Conservation (phyloP, 352 stramenopile genomes). For the Phytophthora uliginosa region DNA sequence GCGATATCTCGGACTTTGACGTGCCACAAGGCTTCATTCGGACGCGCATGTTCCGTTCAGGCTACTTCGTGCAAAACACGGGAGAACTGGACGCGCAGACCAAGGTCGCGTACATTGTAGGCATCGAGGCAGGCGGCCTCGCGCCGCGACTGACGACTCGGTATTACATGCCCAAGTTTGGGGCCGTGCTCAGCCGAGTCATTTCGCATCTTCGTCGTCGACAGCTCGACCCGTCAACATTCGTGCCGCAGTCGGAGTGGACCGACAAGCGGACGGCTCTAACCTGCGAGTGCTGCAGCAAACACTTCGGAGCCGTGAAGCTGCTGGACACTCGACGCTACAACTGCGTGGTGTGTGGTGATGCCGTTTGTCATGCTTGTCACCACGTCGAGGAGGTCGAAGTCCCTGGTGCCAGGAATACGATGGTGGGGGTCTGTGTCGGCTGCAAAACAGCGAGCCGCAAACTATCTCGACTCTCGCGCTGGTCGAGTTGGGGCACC, state of each 20-base stretch:
- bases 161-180: slow-evolving; percentile 53
- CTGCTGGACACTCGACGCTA: slow-evolving; percentile 39
- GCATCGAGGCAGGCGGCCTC: slow-evolving; percentile 50
- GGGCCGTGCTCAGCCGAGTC: slow-evolving; percentile 47
- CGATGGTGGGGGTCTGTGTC: slow-evolving; percentile 38
- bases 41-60: slow-evolving; percentile 53
- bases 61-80: slow-evolving; percentile 52
- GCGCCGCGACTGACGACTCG: slow-evolving; percentile 41
- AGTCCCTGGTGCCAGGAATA: slow-evolving; percentile 37
- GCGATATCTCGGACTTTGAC: slow-evolving; percentile 43
- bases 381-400: slow-evolving; percentile 47
- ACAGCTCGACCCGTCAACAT: slow-evolving; percentile 42
- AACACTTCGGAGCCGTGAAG: slow-evolving; percentile 46
- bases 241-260: slow-evolving; percentile 43
- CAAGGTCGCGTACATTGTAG: slow-evolving; percentile 52
- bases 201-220: slow-evolving; percentile 37
- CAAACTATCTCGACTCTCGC: slow-evolving; percentile 10
- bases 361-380: slow-evolving; percentile 61
- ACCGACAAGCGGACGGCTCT: slow-evolving; percentile 40
- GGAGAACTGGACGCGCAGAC: slow-evolving; percentile 34
- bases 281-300: slow-evolving; percentile 54
- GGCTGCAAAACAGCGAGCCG: slow-evolving; percentile 31
- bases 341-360: slow-evolving; percentile 64
- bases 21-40: slow-evolving; percentile 46
- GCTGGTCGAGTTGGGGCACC: slow-evolving; percentile 32